Conservation (phyloP, 495 filamentous ascomycete species). For the Penicillium angulare region DNA sequence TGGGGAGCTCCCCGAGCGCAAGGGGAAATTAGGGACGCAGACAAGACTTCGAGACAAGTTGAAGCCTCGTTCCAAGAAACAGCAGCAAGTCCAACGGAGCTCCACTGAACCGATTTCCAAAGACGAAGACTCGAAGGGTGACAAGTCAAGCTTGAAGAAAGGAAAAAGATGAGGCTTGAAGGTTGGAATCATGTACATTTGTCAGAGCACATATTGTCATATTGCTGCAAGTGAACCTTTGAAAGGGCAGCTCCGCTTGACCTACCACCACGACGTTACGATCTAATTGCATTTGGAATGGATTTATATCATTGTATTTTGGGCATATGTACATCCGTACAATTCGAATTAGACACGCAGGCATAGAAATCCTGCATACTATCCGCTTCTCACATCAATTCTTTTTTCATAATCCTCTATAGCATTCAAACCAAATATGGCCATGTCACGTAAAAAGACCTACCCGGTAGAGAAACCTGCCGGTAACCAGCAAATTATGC, state of each 20-base stretch:
- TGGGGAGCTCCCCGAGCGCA: constrained; percentile 12
- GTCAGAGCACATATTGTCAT: neutral
- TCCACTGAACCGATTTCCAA: neutral
- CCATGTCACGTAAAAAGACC: neutral
- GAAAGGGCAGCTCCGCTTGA: neutral
- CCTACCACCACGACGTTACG: neutral
- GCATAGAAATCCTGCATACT: neutral
- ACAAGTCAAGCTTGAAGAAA: constrained; percentile 2
- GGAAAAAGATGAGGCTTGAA: neutral
- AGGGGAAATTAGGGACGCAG: constrained; percentile 7
- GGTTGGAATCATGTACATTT: neutral
- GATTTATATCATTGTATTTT: neutral
- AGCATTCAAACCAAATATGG: neutral
- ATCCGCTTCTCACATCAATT: neutral
- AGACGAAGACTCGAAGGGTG: neutral
- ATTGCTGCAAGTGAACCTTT: neutral
- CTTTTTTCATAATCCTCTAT: neutral
- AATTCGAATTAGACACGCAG: neutral
- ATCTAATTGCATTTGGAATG: constrained; percentile 1
- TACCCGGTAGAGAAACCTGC: neutral
- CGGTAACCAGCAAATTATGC: neutral
- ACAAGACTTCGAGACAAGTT: constrained; percentile 24
- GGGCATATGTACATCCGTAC: neutral
- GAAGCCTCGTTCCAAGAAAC: constrained; percentile 24
- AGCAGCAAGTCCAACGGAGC: neutral